Conservation (phyloP, 148 eudicot species). For the Pouteria glomerata region DNA sequence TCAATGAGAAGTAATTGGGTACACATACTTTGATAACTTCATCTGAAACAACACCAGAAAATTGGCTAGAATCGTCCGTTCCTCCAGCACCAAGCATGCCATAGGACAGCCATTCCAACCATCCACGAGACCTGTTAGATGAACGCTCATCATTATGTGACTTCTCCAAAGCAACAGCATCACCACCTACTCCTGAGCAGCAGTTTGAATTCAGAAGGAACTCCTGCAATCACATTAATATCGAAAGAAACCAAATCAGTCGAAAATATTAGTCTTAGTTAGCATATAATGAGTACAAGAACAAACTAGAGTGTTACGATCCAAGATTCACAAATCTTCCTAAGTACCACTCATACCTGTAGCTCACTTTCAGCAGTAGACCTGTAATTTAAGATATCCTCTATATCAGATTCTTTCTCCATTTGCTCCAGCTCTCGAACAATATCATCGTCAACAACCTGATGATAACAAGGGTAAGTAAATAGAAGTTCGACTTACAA, state of each 20-base stretch:
- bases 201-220: constrained; percentile 38
- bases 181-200: constrained; percentile 28
- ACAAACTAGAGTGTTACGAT: too few species aligned
- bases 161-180: constrained; percentile 30
- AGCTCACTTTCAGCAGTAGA: constrained; percentile 73
- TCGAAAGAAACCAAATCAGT: not conserved
- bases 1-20: not conserved
- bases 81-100: constrained; percentile 99
- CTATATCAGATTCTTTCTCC: constrained; percentile 81
- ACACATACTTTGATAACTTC: constrained; percentile 77
- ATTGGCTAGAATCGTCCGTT: constrained; percentile 89
- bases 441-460: constrained; percentile 63
- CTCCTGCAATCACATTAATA: constrained; percentile 37
- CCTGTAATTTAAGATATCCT: constrained; percentile 79
- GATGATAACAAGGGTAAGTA: constrained; percentile 20
- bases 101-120: constrained; percentile 95
- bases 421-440: constrained; percentile 66
- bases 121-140: constrained; percentile 72
- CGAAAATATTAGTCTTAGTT: not conserved
- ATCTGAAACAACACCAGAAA: constrained; percentile 96
- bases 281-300: too few species aligned
- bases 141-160: constrained; percentile 45
- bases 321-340: not conserved
- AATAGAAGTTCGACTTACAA: not conserved
- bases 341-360: constrained; percentile 47